Evolutionary conservation across 2,329 filamentous ascomycete species (phyloP).

Genomic region (Cercospora sesami): DNA sequence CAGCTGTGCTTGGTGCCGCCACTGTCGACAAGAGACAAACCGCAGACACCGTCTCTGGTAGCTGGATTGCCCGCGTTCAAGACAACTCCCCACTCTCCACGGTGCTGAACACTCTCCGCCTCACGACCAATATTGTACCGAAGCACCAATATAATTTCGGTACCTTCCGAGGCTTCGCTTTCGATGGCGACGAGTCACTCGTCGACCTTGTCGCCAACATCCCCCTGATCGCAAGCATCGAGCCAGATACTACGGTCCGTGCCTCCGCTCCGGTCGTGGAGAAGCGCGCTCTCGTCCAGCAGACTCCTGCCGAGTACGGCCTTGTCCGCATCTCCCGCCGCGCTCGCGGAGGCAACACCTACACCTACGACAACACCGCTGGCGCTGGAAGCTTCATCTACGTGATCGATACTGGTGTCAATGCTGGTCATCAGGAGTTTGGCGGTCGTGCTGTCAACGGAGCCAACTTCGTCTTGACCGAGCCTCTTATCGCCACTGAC

Average conservation of each 20-base stretch:
- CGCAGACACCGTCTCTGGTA: constrained; percentile 23
- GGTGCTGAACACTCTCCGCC: constrained; percentile 18
- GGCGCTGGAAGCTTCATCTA: constrained; percentile 33
- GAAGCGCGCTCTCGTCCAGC: constrained; percentile 41
- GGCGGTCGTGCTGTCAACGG: constrained; percentile 32
- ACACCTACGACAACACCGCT: constrained; percentile 44
- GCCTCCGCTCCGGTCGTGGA: constrained; percentile 34
- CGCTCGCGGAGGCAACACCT: constrained; percentile 35
- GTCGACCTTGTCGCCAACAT: constrained; percentile 34
- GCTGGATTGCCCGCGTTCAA: constrained; percentile 28
- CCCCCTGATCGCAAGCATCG: constrained; percentile 41
- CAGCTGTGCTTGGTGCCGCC: constrained; percentile 25
- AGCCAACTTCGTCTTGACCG: constrained; percentile 27
- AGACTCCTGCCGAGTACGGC: constrained; percentile 42
- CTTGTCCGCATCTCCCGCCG: constrained; percentile 44
- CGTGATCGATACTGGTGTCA: constrained; percentile 32
- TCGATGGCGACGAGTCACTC: constrained; percentile 38
- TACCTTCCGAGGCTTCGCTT: constrained; percentile 43
- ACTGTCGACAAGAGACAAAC: constrained; percentile 24
- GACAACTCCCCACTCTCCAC: constrained; percentile 19
- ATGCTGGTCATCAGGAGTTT: constrained; percentile 31
- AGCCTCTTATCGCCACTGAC: constrained; percentile 36
- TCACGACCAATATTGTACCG: constrained; percentile 19
- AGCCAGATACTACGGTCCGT: constrained; percentile 42
- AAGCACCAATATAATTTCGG: constrained; percentile 42